phyloP scores from a whole-genome alignment of 352 stramenopile genomes.

The Phytophthora multivora region DNA sequence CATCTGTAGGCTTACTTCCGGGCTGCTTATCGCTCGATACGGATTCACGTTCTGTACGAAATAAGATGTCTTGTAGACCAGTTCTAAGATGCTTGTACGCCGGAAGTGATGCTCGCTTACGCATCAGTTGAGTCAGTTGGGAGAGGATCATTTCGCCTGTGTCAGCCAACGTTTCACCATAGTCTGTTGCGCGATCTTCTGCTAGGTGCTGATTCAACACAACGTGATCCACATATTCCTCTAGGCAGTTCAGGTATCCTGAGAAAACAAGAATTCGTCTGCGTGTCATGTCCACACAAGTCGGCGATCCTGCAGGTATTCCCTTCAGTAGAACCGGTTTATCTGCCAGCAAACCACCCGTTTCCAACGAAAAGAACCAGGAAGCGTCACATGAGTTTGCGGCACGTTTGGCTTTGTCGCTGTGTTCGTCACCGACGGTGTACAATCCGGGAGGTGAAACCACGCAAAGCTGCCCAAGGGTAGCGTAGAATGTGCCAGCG shows the following conservation, averaged over 20 bases:
- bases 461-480: slow-evolving; percentile 61
- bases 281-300: slow-evolving; percentile 50
- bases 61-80: slow-evolving; percentile 59
- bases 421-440: slow-evolving; percentile 37
- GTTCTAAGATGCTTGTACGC: slow-evolving; percentile 50
- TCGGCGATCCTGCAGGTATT: slow-evolving; percentile 66
- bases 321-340: slow-evolving; percentile 59
- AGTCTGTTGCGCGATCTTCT: background rate
- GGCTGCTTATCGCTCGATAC: slow-evolving; percentile 16
- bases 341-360: slow-evolving; percentile 36
- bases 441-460: slow-evolving; percentile 71
- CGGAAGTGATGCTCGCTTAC: slow-evolving; percentile 42
- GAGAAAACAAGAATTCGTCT: slow-evolving; percentile 72
- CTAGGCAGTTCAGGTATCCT: slow-evolving; percentile 68
- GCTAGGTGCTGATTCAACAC: slow-evolving; percentile 3
- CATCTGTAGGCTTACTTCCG: slow-evolving; percentile 9
- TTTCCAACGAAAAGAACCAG: slow-evolving; percentile 71
- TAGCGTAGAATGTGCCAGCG: slow-evolving; percentile 72
- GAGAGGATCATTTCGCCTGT: slow-evolving; percentile 39
- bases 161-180: slow-evolving; percentile 17
- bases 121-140: slow-evolving; percentile 41
- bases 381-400: slow-evolving; percentile 61
- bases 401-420: slow-evolving; percentile 45
- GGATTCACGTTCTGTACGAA: slow-evolving; percentile 40
- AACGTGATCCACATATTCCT: slow-evolving; percentile 55